Evolutionary conservation across 768 basidiomycete species (phyloP), one percentile per base, ranked within the genome.

Genomic region (Leucogyrophana mollusca): DNA sequence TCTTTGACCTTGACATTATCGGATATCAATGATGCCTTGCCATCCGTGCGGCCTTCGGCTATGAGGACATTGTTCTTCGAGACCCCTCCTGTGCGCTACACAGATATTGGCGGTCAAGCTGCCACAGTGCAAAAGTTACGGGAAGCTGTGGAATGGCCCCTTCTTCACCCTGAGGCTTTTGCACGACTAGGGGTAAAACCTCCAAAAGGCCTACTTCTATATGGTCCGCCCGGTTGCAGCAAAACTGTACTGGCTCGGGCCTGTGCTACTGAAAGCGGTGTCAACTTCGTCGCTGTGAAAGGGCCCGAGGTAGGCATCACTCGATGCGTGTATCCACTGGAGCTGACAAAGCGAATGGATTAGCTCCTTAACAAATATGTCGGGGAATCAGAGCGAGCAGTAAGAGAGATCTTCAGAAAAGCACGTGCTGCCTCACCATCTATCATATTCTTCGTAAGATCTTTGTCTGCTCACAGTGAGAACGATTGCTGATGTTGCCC

Each of bases 211-310:
- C 80, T 98, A 5, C 68, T 99, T 36, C 71, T 98, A 13, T 99
- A 94, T 65, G 94, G 94, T 4, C 94, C 94, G 3, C 95, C 94
- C 4, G 94, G 94, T n/a, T 96, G 94, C 58, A 93, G 91, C 56
- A 98, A 98, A 69, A 98, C 95, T 2, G 73, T 98, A 34, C 80
- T 93, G 13, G 95, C 90, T 2, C 82, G 91, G 47, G 94, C 95
- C 3, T 85, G 92, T 61, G 94, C 94, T 13, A 89, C 83, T 22
- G 94, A 96, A 66, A 90, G 90, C 55, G 94, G 92, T 3, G 81
- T 97, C 47, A 97, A 97, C 64, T 97, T 97, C 63, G 79, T 99
- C 34, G 93, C 95, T 18, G 91, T 99, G 24, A 96, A 96, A 66
- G 96, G 96, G 0, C 94, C 96, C 1, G 96, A 99, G 80, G 95